A percentile compares a stretch with the other conserved stretches of the same genome.
phyloP scores from a whole-genome alignment of 2,329 filamentous ascomycete species.

The Ophiostoma perfectum region DNA sequence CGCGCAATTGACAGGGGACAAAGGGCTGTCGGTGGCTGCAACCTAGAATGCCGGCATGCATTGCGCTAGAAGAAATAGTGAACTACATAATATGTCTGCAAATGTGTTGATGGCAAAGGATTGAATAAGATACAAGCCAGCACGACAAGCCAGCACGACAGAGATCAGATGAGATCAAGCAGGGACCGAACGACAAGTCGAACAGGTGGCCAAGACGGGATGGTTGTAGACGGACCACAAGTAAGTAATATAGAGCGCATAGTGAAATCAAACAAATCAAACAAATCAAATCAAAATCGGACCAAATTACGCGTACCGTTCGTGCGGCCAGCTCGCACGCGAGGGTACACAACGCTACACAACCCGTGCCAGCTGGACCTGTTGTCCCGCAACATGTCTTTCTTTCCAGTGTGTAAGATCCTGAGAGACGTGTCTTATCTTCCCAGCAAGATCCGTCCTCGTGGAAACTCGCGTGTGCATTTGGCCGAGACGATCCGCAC shows the following conservation, averaged over 20 bases:
- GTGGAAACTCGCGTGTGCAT: constrained; percentile 6
- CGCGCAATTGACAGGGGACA: neutral
- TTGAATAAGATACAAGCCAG: neutral
- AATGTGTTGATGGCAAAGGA: neutral
- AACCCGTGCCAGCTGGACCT: neutral
- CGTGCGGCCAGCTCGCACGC: neutral
- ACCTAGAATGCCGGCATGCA: neutral
- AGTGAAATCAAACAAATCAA: neutral
- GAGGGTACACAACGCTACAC: constrained; percentile 3
- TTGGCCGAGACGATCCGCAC: neutral
- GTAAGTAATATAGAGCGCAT: neutral
- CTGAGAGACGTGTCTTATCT: neutral
- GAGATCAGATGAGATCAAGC: neutral
- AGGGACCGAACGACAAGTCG: neutral
- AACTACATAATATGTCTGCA: neutral
- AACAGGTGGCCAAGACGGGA: neutral
- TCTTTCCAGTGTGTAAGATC: neutral
- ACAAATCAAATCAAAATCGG: neutral
- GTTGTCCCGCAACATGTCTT: constrained; percentile 1
- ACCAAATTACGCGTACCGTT: neutral
- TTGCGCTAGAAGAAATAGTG: neutral
- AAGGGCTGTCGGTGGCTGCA: constrained; percentile 8
- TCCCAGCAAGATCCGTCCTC: neutral
- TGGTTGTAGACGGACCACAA: neutral
- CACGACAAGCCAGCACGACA: neutral